Conservation (phyloP, 2,329 filamentous ascomycete species). For the Emmonsiellopsis sp. region DNA sequence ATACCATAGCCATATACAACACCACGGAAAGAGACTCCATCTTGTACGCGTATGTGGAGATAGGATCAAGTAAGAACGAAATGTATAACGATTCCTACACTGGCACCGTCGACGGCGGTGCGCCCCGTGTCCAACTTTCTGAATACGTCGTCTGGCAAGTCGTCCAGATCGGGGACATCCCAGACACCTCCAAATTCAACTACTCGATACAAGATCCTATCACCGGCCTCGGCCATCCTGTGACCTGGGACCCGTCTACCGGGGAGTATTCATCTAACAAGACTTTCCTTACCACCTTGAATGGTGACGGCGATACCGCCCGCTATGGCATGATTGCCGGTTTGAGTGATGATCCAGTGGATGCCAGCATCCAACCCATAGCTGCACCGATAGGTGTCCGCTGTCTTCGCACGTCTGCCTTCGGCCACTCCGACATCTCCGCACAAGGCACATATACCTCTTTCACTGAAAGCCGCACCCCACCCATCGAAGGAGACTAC, state of each 20-base stretch:
- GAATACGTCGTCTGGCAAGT: background rate
- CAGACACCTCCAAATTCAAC: background rate
- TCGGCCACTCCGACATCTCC: background rate
- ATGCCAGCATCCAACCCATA: background rate
- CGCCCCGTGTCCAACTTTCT: background rate
- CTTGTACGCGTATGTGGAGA: background rate
- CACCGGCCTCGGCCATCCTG: background rate
- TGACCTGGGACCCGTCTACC: background rate
- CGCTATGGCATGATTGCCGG: background rate
- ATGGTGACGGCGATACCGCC: background rate
- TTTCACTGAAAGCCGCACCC: background rate
- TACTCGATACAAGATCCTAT: background rate
- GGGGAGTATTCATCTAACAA: background rate
- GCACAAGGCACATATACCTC: background rate
- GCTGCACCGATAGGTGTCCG: background rate
- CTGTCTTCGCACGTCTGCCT: background rate
- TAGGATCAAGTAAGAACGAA: background rate
- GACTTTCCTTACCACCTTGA: background rate
- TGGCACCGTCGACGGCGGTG: background rate
- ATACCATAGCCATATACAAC: too few species aligned
- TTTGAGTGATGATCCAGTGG: background rate
- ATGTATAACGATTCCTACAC: background rate
- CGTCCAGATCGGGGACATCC: background rate
- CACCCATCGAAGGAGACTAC: background rate
- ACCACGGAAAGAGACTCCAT: background rate